Evolutionary conservation across 108 stramenopile species (phyloP), one percentile per base, ranked within the genome.

Genomic region (Asterionellopsis glacialis): DNA sequence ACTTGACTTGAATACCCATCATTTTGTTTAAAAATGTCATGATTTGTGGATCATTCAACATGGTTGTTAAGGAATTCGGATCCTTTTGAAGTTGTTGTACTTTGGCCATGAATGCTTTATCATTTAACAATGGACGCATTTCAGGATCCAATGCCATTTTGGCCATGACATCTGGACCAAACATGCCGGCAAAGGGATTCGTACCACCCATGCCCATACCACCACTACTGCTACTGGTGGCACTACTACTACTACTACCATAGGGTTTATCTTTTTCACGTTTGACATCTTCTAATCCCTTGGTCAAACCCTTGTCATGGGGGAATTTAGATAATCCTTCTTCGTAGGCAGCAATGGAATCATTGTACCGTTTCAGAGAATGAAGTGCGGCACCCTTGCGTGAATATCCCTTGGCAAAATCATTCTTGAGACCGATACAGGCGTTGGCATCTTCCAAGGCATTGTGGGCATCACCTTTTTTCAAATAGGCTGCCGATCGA

Each of bases 401-500:
- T 11, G 85, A 85, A 69, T 95, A 96, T 44, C 97, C 97, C 82
- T 96, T 96, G 75, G 83, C 54, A 74, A 94, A 96, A 44, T 70
- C 69, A 10, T 93, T 89, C 45, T 95, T 85, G 51, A 96, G 63
- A 12, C 72, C 84, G 40, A 99, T 89, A 79, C 97, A 97, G 19
- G 85, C 57, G 43, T 94, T 81, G 40, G 97, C 98, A 71, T 99
- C 99, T 65, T 90, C 89, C 53, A 99, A 79, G 18, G 99, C 99
- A 40, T 93, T 97, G 63, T 77, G 70, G 44, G 85, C 88, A 65
- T 98, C 87, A 40, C 90, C 93, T 61, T 87, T 75, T 64, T 77
- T 79, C 64, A 99, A 76, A 61, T 96, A 95, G 16, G 99, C 98
- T 12, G 98, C 98, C 19, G 91, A 91, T n/a, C 99, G 87, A 74